Base-by-base conservation (phyloP, 305 asterid genomes). In the Fraxinus dipetala region DNA sequence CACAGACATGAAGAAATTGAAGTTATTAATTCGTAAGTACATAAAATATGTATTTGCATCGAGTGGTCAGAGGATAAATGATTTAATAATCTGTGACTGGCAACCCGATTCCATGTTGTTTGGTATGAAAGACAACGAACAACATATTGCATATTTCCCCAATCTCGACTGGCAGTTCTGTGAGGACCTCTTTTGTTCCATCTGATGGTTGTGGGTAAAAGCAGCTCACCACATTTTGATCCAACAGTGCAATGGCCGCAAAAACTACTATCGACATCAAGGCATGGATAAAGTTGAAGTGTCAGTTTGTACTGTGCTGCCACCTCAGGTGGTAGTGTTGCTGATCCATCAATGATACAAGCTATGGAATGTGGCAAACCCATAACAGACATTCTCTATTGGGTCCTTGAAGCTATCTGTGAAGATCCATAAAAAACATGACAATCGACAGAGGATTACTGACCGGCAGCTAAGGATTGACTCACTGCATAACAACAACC, bases 81-180 rank as follows among this genome's bases (percentile, higher is more conserved):
- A 63, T 82, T 83, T 43, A 86, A 78, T 63, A 75, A 31, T 85
- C 83, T 16, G 95, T 87, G 36, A 92, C 86, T 38, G 98, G 99
- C 78, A 95, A 95, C 30, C 99, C 99, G 80, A 94, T 94, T 0
- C 97, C 98, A 38, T 92, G 98, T 40, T 98, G 91, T 32, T 89
- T 84, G 1, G 97, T 90, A 3, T 97, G 98, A 81, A 95, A 93
- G 26, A 84, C 89, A 24, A 94, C 94, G 78, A 94, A 95, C 86
- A 94, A 24, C 96, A 94, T 89, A 61, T 96, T 95, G 84, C 94
- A 92, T 14, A 86, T 70, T 4, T 90, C 95, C 78, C 98, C 99
- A 43, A 95, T 90, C 80, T 93, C 97, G 0, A 95, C 89, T 0
- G 98, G 99, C 89, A 93, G 78, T 2, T 91, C 90, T 14, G 94